These are phyloP conservation scores for Gardenia jasminoides DNA, from an alignment of 257 asterid genomes.

Conservation along the genomic window DNA sequence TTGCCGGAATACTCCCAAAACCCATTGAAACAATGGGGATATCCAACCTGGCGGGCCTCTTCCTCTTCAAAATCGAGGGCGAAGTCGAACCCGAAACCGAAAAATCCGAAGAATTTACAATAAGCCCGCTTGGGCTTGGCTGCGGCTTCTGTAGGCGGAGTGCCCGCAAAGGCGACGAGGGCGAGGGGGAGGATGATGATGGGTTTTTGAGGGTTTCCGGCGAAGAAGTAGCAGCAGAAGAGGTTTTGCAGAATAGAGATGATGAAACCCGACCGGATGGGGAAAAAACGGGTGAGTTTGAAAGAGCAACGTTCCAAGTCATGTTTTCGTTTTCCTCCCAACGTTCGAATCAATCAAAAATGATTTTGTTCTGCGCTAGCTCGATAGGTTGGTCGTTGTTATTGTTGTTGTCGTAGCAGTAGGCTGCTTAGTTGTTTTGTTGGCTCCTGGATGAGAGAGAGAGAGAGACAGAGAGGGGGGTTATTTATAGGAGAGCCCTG, in stretches of 20 bases:
- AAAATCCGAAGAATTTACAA: constrained; percentile 36
- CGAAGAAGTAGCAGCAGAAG: constrained; percentile 27
- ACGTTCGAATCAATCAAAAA: constrained; percentile 27
- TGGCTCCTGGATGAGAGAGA: too few relatives aligned
- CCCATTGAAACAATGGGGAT: constrained; percentile 30
- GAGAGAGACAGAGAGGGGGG: neutral
- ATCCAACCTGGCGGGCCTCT: constrained; percentile 41
- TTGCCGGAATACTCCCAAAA: constrained; percentile 24
- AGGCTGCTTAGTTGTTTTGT: too few relatives aligned
- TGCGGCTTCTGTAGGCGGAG: constrained; percentile 53
- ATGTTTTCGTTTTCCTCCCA: constrained; percentile 11
- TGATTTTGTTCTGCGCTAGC: neutral
- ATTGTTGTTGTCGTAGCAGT: constrained; percentile 6
- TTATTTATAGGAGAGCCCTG: constrained; percentile 14
- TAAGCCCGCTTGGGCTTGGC: constrained; percentile 41
- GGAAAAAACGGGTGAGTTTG: constrained; percentile 64
- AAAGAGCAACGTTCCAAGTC: constrained; percentile 52
- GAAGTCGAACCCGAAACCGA: constrained; percentile 23
- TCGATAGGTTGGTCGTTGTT: neutral
- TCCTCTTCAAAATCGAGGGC: constrained; percentile 32
- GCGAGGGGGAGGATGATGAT: constrained; percentile 43
- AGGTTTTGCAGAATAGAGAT: constrained; percentile 26
- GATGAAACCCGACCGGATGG: constrained; percentile 31
- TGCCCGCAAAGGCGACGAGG: constrained; percentile 52
- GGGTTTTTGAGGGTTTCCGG: constrained; percentile 21